phyloP scores from a whole-genome alignment of 1,139 yeast genomes.

The Saccharomyces hybrid region DNA sequence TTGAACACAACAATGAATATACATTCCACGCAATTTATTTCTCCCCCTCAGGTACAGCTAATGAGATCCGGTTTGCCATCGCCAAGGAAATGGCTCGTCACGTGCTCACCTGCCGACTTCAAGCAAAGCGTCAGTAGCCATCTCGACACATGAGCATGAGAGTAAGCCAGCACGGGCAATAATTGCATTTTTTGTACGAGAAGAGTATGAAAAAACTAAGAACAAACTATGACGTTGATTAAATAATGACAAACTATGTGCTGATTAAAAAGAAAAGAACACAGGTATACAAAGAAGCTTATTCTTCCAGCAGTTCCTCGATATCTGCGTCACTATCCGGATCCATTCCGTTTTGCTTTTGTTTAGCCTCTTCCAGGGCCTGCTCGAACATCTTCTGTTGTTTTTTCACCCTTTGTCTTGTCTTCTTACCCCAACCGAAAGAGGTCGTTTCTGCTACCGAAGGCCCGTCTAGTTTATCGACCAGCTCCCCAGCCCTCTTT shows the following conservation, averaged over 20 bases:
- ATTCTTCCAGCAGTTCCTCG: constrained; percentile 55
- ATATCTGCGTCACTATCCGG: constrained; percentile 53
- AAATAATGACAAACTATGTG: background rate
- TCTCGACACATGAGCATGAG: too few species aligned
- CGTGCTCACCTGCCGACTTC: too few species aligned
- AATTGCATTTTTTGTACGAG: too few species aligned
- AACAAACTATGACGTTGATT: background rate
- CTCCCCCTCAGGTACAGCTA: too few species aligned
- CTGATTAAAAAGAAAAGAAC: background rate
- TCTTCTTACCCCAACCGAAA: constrained; percentile 76
- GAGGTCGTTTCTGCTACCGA: constrained; percentile 30
- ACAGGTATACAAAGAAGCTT: background rate
- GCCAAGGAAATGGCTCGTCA: too few species aligned
- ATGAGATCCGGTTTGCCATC: too few species aligned
- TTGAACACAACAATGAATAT: too few species aligned
- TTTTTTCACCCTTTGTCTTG: constrained; percentile 49
- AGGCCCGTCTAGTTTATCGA: constrained; percentile 31
- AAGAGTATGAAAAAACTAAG: background rate
- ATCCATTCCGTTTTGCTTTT: constrained; percentile 42
- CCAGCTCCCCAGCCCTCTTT: constrained; percentile 35
- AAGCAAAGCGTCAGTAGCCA: too few species aligned
- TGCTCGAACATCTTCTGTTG: constrained; percentile 49
- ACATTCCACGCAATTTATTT: too few species aligned
- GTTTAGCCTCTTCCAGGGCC: constrained; percentile 37
- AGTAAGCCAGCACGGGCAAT: too few species aligned